Evolutionary conservation across 2,329 filamentous ascomycete genomes (phyloP).

Genomic region (Dendrostoma leiphaemia): DNA sequence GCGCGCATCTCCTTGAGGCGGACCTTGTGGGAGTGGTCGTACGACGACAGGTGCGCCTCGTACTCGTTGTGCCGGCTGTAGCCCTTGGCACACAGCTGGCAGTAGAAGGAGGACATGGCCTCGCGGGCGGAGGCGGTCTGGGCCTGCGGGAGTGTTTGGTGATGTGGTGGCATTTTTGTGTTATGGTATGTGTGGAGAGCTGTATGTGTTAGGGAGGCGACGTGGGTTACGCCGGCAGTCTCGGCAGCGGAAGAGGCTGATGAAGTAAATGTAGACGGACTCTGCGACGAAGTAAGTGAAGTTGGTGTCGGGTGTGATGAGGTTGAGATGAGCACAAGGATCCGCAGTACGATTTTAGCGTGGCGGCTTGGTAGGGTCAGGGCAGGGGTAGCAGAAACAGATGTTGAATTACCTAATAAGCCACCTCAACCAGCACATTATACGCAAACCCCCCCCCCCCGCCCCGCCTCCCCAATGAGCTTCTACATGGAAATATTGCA

Average conservation of each 20-base stretch:
- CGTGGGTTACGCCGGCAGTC: slow-evolving; percentile 26
- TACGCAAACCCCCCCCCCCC: too few species aligned
- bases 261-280: too few species aligned
- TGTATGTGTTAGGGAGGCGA: background rate
- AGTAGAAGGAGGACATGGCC: slow-evolving; percentile 79
- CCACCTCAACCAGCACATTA: too few species aligned
- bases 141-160: slow-evolving; percentile 56
- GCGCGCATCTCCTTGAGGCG: slow-evolving; percentile 85
- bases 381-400: too few species aligned
- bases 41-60: slow-evolving; percentile 88
- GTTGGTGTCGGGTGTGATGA: too few species aligned
- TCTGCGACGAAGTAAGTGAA: too few species aligned
- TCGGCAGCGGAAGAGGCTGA: slow-evolving; percentile 45
- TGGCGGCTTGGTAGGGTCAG: too few species aligned
- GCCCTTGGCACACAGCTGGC: slow-evolving; percentile 85
- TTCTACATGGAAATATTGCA: too few species aligned
- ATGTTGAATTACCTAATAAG: too few species aligned
- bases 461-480: too few species aligned
- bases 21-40: slow-evolving; percentile 94
- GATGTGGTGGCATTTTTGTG: slow-evolving; percentile 37
- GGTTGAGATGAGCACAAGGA: too few species aligned
- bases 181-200: background rate
- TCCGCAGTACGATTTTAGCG: too few species aligned
- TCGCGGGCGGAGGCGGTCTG: slow-evolving; percentile 67
- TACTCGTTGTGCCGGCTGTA: slow-evolving; percentile 96